phyloP scores from a whole-genome alignment of 2,329 filamentous ascomycete genomes.

The Pseudogymnoascus sp. region DNA sequence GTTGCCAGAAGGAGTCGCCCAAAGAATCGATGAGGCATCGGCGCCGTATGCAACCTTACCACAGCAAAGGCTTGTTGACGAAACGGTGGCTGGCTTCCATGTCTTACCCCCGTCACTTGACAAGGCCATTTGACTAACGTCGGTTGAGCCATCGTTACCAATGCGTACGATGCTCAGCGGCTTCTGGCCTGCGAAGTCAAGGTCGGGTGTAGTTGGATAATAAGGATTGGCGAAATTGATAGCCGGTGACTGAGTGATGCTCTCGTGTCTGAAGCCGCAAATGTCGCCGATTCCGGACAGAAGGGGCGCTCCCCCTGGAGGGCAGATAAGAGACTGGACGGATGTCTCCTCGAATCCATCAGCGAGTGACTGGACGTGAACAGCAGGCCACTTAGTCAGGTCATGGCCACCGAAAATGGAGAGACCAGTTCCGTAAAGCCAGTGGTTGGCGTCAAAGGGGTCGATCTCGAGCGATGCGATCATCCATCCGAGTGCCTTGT shows the following conservation, averaged over 20 bases:
- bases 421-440: slow-evolving; percentile 53
- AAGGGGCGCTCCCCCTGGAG: slow-evolving; percentile 42
- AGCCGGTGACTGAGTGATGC: slow-evolving; percentile 3
- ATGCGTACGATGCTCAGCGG: slow-evolving; percentile 41
- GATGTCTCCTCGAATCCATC: slow-evolving; percentile 48
- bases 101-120: slow-evolving; percentile 43
- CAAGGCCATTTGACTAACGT: slow-evolving; percentile 36
- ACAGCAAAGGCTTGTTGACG: slow-evolving; percentile 29
- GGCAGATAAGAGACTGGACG: slow-evolving; percentile 41
- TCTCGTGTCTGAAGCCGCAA: slow-evolving; percentile 39
- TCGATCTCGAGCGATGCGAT: slow-evolving; percentile 50
- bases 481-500: slow-evolving; percentile 48
- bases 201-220: slow-evolving; percentile 5
- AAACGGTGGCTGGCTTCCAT: slow-evolving; percentile 41
- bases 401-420: slow-evolving; percentile 47
- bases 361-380: slow-evolving; percentile 41
- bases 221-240: slow-evolving; percentile 5
- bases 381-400: slow-evolving; percentile 46
- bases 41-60: slow-evolving; percentile 45
- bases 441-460: slow-evolving; percentile 50
- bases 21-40: slow-evolving; percentile 40
- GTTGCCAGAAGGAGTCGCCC: slow-evolving; percentile 36
- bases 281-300: slow-evolving; percentile 44
- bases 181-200: slow-evolving; percentile 18
- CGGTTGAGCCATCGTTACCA: slow-evolving; percentile 33